Evolutionary conservation across 176 grass and related monocot genomes (phyloP), one percentile per base, ranked within the genome.

Genomic region (Triticum dicoccoides): DNA sequence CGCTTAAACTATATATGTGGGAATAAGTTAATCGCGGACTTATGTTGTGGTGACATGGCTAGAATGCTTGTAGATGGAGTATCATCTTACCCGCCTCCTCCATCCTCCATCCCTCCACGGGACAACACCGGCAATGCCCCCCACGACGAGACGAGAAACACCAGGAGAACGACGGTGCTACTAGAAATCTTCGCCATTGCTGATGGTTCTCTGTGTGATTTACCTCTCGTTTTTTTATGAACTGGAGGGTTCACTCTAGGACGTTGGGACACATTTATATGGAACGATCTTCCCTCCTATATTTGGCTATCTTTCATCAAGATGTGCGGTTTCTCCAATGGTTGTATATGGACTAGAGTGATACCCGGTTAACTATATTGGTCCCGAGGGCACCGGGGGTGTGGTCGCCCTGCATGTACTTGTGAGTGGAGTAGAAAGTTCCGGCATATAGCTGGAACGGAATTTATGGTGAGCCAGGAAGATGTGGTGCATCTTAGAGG

Each of bases 101-200:
- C 42, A 44, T 44, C 42, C 42, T 44, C 10, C 10, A 44, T 1
- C 3, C 3, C 10, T 44, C 42, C 42, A 44, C 42, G 42, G 42
- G 88, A 82, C 65, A 77, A 2, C 73, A 73, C 84, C 5, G 42
- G 44, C 8, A 23, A 23, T 39, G 42, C 39, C 41, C 41, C 62
- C 88, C 79, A 86, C 8, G 56, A 74, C 33, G 84, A 68, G 23
- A 86, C 7, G 54, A 90, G 42, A 33, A 86, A 11, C 79, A 73
- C 34, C 10, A 83, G 12, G 32, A 86, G 30, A 41, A 90, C 0
- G 3, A 79, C 8, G 8, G 3, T 20, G 20, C 1, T 29, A 10
- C 65, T 56, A 42, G 3, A 58, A 72, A 72, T 30, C 73, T 73
- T 90, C 4, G 73, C 9, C 89, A 90, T 86, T 44, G 80, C n/a